These are phyloP conservation scores for Fragaria iinumae DNA, from an alignment of 306 rosid genomes.

Conservation along the genomic window DNA sequence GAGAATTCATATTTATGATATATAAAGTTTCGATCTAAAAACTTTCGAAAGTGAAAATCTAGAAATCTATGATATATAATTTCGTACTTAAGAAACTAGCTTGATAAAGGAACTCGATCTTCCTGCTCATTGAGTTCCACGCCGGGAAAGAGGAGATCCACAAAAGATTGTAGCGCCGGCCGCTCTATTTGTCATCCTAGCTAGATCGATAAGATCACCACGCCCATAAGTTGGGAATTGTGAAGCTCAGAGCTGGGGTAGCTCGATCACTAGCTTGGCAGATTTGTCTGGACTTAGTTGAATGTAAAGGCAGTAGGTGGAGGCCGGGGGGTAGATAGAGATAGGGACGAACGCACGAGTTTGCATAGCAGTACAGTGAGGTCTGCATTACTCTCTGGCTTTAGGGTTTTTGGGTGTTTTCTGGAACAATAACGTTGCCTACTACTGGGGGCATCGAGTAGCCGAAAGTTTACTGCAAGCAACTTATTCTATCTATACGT, in stretches of 20 bases:
- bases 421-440: neutral
- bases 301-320: neutral
- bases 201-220: neutral
- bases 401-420: neutral
- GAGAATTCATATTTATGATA: neutral
- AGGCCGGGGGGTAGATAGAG: neutral
- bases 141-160: neutral
- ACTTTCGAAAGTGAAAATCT: neutral
- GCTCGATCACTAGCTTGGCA: neutral
- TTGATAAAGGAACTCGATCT: neutral
- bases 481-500: neutral
- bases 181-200: neutral
- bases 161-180: neutral
- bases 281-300: neutral
- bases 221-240: neutral
- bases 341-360: neutral
- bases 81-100: neutral
- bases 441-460: neutral
- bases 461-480: slow-evolving; percentile 3
- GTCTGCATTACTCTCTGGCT: neutral
- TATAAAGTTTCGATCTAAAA: neutral
- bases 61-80: neutral
- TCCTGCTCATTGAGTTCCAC: neutral
- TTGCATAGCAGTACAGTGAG: neutral
- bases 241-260: neutral